A percentile compares a stretch with the other conserved stretches of the same genome.
These are phyloP conservation scores for Nectriaceae sp. DNA, from an alignment of 2,329 filamentous ascomycete species.

Conservation along the genomic window DNA sequence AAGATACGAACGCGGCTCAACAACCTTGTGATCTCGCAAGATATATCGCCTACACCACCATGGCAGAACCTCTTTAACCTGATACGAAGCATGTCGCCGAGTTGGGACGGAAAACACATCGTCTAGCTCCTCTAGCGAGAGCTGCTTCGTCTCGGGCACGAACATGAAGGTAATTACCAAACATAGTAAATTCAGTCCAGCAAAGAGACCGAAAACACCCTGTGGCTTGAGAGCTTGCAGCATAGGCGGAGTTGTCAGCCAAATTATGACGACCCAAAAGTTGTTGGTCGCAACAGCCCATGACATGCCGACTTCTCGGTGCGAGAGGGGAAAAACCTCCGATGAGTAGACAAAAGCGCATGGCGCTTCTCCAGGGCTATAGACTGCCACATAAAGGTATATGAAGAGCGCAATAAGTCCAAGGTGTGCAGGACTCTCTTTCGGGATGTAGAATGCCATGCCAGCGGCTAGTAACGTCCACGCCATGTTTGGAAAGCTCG, in stretches of 20 bases:
- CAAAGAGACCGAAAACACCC: constrained; percentile 41
- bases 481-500: constrained; percentile 31
- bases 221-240: constrained; percentile 22
- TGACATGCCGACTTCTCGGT: constrained; percentile 68
- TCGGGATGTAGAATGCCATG: constrained; percentile 22
- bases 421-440: constrained; percentile 6
- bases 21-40: too few species aligned
- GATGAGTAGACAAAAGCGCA: constrained; percentile 66
- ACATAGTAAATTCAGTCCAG: constrained; percentile 46
- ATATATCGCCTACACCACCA: constrained; percentile 4
- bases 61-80: not conserved
- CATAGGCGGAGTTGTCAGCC: constrained; percentile 56
- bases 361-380: constrained; percentile 55
- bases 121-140: constrained; percentile 45
- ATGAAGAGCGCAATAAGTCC: constrained; percentile 26
- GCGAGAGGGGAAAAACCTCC: constrained; percentile 67
- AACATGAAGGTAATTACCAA: constrained; percentile 50
- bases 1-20: too few species aligned
- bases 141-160: constrained; percentile 50
- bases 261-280: constrained; percentile 48
- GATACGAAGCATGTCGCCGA: constrained; percentile 1
- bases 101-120: constrained; percentile 6
- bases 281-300: constrained; percentile 53
- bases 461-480: constrained; percentile 29
- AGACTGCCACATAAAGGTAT: constrained; percentile 31